Conservation (phyloP, 495 filamentous ascomycete species). For the Clohesyomyces aquaticus region DNA sequence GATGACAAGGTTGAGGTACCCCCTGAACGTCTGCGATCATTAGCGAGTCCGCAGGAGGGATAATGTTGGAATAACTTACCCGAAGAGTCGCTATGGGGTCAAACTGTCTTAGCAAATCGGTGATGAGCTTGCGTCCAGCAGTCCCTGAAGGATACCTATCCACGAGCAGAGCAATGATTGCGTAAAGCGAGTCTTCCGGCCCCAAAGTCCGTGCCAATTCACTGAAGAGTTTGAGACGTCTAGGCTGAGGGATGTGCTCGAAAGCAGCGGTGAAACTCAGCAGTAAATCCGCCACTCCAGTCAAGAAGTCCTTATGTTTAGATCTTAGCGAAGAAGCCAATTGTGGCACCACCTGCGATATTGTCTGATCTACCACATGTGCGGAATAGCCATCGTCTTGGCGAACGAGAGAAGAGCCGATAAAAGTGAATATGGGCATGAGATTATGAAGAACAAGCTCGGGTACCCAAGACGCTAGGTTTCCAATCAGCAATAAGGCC, state of each 20-base stretch:
- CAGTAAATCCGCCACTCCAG: conserved; percentile 80
- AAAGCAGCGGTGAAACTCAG: conserved; percentile 92
- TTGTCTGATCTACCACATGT: conserved; percentile 86
- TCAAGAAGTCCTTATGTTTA: conserved; percentile 73
- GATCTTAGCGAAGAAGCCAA: conserved; percentile 83
- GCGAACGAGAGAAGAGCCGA: conserved; percentile 83
- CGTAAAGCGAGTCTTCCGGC: conserved; percentile 76
- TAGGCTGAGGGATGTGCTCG: conserved; percentile 87
- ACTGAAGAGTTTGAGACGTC: conserved; percentile 76
- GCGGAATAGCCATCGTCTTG: conserved; percentile 96
- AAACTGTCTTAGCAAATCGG: conserved; percentile 57
- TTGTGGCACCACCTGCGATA: conserved; percentile 86
- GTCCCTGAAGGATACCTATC: conserved; percentile 66
- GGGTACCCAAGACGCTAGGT: conserved; percentile 78
- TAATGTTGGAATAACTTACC: conserved; percentile 41
- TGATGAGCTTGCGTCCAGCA: conserved; percentile 56
- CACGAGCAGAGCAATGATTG: conserved; percentile 69
- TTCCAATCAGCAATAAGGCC: conserved; percentile 85
- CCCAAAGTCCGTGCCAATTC: conserved; percentile 82
- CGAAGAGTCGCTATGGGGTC: conserved; percentile 62
- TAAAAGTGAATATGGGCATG: conserved; percentile 99
- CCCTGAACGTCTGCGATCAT: conserved; percentile 27
- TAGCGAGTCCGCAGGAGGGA: too few species aligned
- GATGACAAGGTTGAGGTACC: conserved; percentile 69
- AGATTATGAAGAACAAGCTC: conserved; percentile 91